Percentiles rank a stretch among this genome's conserved stretches.
phyloP scores from a whole-genome alignment of 2,329 filamentous ascomycete genomes.

The Venturia pyrina region DNA sequence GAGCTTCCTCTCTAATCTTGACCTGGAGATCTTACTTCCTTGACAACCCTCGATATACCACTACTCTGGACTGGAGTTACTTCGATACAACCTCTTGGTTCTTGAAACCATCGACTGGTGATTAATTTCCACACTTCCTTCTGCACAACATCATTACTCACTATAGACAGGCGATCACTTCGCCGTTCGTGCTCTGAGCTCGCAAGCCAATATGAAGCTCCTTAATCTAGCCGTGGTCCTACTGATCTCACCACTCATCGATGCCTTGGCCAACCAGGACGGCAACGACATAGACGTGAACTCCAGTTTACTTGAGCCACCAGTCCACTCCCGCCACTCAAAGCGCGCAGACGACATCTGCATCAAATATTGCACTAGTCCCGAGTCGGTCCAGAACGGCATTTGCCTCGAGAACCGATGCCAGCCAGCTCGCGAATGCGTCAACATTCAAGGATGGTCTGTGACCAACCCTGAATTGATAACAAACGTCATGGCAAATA shows the following conservation, averaged over 20 bases:
- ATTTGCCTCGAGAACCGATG: not conserved
- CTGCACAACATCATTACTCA: not conserved
- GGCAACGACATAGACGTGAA: not conserved
- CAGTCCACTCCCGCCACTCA: not conserved
- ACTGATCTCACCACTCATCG: not conserved
- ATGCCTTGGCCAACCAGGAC: not conserved
- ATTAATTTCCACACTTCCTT: not conserved
- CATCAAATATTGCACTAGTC: not conserved
- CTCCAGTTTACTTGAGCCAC: too few relatives aligned
- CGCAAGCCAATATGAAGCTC: not conserved
- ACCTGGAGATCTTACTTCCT: too few relatives aligned
- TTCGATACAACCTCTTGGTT: not conserved
- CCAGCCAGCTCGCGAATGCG: not conserved
- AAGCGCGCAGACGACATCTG: not conserved
- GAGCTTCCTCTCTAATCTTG: not conserved
- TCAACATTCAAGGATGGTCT: not conserved
- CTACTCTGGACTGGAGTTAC: not conserved
- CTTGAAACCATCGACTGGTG: not conserved
- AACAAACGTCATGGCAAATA: not conserved
- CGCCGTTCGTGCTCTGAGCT: not conserved
- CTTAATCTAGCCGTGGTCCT: not conserved
- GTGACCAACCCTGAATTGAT: too few relatives aligned
- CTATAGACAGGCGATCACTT: not conserved
- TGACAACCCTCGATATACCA: not conserved
- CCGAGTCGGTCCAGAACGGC: not conserved